Evolutionary conservation across 1,284 basidiomycete species (phyloP), one percentile per base, ranked within the genome.

Genomic region (Cutaneotrichosporon spelunceum): DNA sequence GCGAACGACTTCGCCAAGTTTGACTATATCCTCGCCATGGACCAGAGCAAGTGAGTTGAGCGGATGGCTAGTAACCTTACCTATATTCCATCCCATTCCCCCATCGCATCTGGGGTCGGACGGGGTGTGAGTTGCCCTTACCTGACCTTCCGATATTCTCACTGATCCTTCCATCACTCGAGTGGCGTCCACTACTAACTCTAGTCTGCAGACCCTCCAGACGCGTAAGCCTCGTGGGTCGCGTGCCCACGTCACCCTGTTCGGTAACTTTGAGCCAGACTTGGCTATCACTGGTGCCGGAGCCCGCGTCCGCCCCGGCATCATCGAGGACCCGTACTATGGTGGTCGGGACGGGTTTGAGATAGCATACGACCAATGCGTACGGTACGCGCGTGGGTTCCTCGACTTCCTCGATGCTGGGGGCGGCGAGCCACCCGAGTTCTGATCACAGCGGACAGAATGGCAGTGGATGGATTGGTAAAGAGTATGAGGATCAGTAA

Each of bases 1-100:
- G 49, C 53, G 9, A 21, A 56, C 11, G 81, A 82, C 70, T 82
- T 75, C 55, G 44, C 57, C 53, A 63, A 66, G 10, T 82, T 81
- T 63, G 74, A 81, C 70, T 79, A 79, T 66, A 82, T 82, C 56
- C 71, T 82, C 30, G 81, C 81, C 3, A 81, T 81, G 80, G 81
- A 78, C 62, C 60, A 70, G 29, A 60, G 66, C 36, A 76, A 76
- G 76, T 78, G 52, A 55, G 76, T 64, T 9, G 26, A 10, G 45
- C 45, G 8, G 30, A 33, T 11, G 8, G 4, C 13, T 11, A 33
- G 30, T 4, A 11, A 33, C 30, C 13, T 33, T n/a, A n/a, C n/a
- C n/a, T n/a, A n/a, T n/a, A n/a, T n/a, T 5, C 30, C 30, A 9
- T 33, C 30, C 30, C 30, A 33, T n/a, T n/a, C n/a, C n/a, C n/a